These are phyloP conservation scores for Botrytis squamosa DNA, from an alignment of 2,329 filamentous ascomycete genomes.

Conservation along the genomic window DNA sequence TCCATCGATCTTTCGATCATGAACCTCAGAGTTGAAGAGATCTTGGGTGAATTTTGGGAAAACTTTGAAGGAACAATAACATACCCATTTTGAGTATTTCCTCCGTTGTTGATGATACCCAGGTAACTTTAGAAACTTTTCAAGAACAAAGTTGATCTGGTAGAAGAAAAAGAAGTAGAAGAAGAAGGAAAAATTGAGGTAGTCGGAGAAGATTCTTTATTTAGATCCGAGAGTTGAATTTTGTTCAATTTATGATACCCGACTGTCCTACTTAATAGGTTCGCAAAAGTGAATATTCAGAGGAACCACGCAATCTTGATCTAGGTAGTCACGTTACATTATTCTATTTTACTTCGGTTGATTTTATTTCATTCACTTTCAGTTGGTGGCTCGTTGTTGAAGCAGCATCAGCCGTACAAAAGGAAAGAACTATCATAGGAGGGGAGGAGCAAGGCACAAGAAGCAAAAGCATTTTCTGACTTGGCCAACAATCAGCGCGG, in stretches of 20 bases:
- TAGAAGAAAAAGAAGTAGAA: neutral
- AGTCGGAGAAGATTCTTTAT: neutral
- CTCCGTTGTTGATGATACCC: neutral
- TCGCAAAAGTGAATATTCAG: neutral
- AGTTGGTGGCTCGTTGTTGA: neutral
- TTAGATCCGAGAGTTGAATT: neutral
- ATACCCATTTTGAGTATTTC: neutral
- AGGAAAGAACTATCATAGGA: neutral
- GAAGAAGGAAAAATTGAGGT: neutral
- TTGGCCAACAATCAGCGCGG: neutral
- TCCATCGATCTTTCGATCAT: neutral
- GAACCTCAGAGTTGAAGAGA: neutral
- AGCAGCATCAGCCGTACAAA: neutral
- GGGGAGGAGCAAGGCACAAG: neutral
- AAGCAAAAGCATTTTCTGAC: conserved; percentile 2
- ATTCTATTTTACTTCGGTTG: too few species aligned
- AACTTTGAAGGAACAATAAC: neutral
- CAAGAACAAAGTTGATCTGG: neutral
- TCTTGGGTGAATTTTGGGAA: neutral
- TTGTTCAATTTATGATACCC: neutral
- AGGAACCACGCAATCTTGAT: neutral
- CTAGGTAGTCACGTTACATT: neutral
- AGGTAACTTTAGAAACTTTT: neutral
- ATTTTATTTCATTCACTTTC: neutral
- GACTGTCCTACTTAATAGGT: neutral